Evolutionary conservation across 257 asterid genomes (phyloP), one percentile per base, ranked within the genome.

Genomic region (Asclepias syriaca): DNA sequence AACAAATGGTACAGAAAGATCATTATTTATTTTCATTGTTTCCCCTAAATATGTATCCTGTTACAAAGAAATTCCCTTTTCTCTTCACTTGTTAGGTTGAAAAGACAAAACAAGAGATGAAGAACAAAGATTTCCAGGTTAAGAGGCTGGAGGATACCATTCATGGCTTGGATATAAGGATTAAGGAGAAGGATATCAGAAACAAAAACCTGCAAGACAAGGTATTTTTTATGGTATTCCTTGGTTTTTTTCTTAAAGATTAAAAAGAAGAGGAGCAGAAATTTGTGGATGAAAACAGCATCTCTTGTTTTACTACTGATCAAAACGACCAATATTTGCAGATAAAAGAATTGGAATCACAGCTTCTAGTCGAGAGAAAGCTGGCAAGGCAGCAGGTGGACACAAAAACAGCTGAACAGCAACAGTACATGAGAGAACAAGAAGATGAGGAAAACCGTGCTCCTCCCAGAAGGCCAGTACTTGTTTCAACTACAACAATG

Each of bases 341-440:
- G 99, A 88, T 95, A 78, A 95, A 90, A 83, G 99, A 95, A 82
- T 37, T 95, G 83, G 99, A 95, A 84, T 83, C 98, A 8, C 98
- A 95, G 68, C 87, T 95, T 66, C 57, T 90, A 77, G 87, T 92
- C 29, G 99, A 92, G 86, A 83, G 98, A 77, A 95, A 88, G 82
- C 90, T 95, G 24, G 99, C 92, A 70, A 79, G 96, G 76, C 97
- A 90, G 73, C 96, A 95, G 0, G 90, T 90, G 65, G 95, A 88
- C 82, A 77, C 89, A 24, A 94, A 79, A 82, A 88, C 89, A 46
- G 95, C 92, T n/a, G 96, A 89, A 78, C 90, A 69, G 45, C 88
- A 78, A 50, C 88, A 78, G 29, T 76, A 80, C 67, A 69, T 56
- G 43, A 80, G 59, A 65, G 86, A 81, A 70, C 89, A 83, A 66